phyloP scores from a whole-genome alignment of 208 protist genomes.

The Trypanosoma congolense region DNA sequence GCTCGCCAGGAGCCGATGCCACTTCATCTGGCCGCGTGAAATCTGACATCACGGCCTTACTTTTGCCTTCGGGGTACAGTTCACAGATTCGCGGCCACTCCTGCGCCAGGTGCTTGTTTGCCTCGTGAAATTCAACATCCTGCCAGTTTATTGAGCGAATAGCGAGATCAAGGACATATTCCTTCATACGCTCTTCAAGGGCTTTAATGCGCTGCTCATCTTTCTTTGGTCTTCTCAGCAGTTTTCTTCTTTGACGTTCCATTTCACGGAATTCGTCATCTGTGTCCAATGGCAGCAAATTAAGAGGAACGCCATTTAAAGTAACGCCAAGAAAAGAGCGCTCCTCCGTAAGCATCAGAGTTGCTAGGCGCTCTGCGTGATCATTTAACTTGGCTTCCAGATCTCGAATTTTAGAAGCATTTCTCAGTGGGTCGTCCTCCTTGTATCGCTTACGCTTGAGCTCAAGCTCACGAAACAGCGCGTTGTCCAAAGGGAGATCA shows the following conservation, averaged over 20 bases:
- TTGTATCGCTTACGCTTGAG: constrained; percentile 31
- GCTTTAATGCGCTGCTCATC: constrained; percentile 27
- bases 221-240: constrained; percentile 26
- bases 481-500: constrained; percentile 50
- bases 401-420: constrained; percentile 13
- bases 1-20: constrained; percentile 35
- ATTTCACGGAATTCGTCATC: constrained; percentile 60
- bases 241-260: constrained; percentile 64
- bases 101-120: constrained; percentile 60
- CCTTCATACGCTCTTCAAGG: constrained; percentile 55
- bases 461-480: constrained; percentile 55
- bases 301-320: constrained; percentile 67
- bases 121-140: constrained; percentile 74
- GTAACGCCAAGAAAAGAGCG: constrained; percentile 71
- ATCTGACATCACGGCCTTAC: constrained; percentile 32
- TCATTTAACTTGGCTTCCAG: constrained; percentile 58
- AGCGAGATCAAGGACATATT: constrained; percentile 61
- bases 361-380: constrained; percentile 50
- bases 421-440: constrained; percentile 14
- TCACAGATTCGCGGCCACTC: constrained; percentile 75
- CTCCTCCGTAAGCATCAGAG: constrained; percentile 48
- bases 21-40: constrained; percentile 26
- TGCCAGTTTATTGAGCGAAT: constrained; percentile 66
- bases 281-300: constrained; percentile 51
- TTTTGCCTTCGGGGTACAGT: constrained; percentile 62